Percentiles rank a stretch among this genome's conserved stretches.
Conservation (phyloP, 2,329 filamentous ascomycete species). For the Aspergillus arachidicola region DNA sequence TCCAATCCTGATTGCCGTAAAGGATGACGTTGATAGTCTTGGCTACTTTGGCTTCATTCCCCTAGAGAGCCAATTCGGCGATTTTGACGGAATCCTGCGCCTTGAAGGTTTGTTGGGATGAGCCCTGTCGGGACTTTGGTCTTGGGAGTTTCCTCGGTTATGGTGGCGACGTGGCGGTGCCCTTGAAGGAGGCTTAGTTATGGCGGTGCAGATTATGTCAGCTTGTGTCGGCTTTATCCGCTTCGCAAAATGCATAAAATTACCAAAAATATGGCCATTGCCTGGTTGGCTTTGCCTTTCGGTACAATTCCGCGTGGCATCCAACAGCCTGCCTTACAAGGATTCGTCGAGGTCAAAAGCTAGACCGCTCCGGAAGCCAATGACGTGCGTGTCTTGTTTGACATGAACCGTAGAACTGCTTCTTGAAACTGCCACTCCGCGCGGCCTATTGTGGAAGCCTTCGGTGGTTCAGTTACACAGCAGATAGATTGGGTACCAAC, state of each 20-base stretch:
- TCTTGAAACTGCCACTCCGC: not conserved
- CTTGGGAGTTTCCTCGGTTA: not conserved
- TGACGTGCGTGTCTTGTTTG: not conserved
- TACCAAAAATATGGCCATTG: not conserved
- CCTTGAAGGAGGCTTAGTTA: not conserved
- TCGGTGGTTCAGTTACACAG: not conserved
- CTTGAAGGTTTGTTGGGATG: not conserved
- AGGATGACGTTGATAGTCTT: constrained; percentile 1
- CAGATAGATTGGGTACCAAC: not conserved
- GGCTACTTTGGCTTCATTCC: not conserved
- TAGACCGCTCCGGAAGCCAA: not conserved
- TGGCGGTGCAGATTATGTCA: constrained; percentile 1
- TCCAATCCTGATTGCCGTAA: not conserved
- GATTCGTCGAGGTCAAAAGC: not conserved
- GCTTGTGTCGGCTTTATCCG: not conserved
- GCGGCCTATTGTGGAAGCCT: not conserved
- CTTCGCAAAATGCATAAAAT: not conserved
- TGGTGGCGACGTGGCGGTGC: not conserved
- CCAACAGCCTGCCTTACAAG: not conserved
- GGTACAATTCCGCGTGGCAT: not conserved
- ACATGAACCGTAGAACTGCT: not conserved
- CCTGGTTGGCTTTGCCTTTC: not conserved
- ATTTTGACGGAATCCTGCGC: not conserved
- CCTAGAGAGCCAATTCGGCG: not conserved
- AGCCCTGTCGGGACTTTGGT: not conserved